These are phyloP conservation scores for Boletus huronensis DNA, from an alignment of 768 basidiomycete species.

Conservation along the genomic window DNA sequence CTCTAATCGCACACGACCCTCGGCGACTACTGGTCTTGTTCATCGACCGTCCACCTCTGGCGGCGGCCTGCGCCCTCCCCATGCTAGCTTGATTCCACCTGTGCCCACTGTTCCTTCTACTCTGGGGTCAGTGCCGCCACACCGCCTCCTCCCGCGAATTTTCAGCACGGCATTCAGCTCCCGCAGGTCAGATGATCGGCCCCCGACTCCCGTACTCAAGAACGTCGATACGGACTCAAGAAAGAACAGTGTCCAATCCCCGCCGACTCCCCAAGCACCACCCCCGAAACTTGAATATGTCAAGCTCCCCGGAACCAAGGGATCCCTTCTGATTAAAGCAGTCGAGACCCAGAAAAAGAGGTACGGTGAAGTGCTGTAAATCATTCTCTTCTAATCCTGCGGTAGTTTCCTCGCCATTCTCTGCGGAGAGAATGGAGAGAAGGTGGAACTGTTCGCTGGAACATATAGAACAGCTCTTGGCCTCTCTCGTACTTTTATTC, in stretches of 20 bases:
- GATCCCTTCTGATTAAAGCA: conserved; percentile 76
- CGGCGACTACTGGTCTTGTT: conserved; percentile 9
- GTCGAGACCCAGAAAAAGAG: conserved; percentile 91
- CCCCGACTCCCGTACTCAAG: conserved; percentile 34
- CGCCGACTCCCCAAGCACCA: conserved; percentile 48
- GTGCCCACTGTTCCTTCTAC: conserved; percentile 29
- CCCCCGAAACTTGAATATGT: conserved; percentile 89
- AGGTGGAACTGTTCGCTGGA: conserved; percentile 91
- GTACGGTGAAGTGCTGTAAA: conserved; percentile 32
- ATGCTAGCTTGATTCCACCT: conserved; percentile 16
- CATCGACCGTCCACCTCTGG: conserved; percentile 37
- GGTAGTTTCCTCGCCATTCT: conserved; percentile 86
- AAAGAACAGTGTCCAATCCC: conserved; percentile 31
- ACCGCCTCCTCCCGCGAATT: conserved; percentile 70
- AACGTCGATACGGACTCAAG: conserved; percentile 40
- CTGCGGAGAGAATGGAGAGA: conserved; percentile 89
- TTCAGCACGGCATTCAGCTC: conserved; percentile 59
- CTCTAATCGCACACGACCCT: conserved; percentile 21
- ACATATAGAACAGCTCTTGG: conserved; percentile 87
- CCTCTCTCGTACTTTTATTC: conserved; percentile 87
- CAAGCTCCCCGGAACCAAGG: conserved; percentile 89
- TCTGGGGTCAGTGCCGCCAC: conserved; percentile 38
- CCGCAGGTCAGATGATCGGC: conserved; percentile 58
- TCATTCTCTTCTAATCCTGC: not conserved
- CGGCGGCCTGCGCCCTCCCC: conserved; percentile 25